Evolutionary conservation across 306 rosid species (phyloP).

Genomic region (Urtica urens): DNA sequence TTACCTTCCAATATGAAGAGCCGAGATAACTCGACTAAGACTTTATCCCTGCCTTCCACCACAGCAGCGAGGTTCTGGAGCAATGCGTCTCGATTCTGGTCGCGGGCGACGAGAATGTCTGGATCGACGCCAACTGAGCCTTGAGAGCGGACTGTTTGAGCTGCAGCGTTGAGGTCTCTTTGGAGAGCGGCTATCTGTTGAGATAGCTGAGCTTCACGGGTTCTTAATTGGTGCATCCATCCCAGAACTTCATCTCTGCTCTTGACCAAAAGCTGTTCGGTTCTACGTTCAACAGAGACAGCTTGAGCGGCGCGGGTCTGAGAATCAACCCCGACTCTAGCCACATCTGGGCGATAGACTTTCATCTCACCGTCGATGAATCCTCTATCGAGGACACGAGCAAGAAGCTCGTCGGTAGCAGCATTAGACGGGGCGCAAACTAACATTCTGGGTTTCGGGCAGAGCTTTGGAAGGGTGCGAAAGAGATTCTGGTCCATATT

Average conservation of each 20-base stretch:
- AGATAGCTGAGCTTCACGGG: slow-evolving; percentile 65
- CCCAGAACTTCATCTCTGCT: slow-evolving; percentile 69
- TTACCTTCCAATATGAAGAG: slow-evolving; percentile 73
- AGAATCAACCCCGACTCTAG: slow-evolving; percentile 96
- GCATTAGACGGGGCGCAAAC: slow-evolving; percentile 99
- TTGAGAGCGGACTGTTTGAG: slow-evolving; percentile 79
- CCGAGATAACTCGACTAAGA: slow-evolving; percentile 89
- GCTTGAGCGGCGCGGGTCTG: slow-evolving; percentile 99
- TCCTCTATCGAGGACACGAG: slow-evolving; percentile 96
- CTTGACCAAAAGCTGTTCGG: slow-evolving; percentile 87
- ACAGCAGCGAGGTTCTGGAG: slow-evolving; percentile 86
- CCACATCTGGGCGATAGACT: slow-evolving; percentile 96
- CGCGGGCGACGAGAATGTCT: slow-evolving; percentile 76
- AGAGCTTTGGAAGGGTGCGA: slow-evolving; percentile 82
- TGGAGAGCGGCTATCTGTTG: slow-evolving; percentile 70
- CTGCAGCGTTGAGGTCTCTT: slow-evolving; percentile 82
- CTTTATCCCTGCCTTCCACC: slow-evolving; percentile 85
- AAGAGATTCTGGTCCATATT: slow-evolving; percentile 95
- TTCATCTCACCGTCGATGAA: slow-evolving; percentile 99
- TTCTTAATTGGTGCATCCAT: slow-evolving; percentile 88
- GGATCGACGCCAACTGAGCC: slow-evolving; percentile 99
- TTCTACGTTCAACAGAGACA: slow-evolving; percentile 95
- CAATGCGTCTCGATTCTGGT: slow-evolving; percentile 75
- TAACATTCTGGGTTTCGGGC: slow-evolving; percentile 97
- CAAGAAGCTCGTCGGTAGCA: slow-evolving; percentile 97